These are phyloP conservation scores for Ormosia semicastrata DNA, from an alignment of 306 rosid species.

Conservation along the genomic window DNA sequence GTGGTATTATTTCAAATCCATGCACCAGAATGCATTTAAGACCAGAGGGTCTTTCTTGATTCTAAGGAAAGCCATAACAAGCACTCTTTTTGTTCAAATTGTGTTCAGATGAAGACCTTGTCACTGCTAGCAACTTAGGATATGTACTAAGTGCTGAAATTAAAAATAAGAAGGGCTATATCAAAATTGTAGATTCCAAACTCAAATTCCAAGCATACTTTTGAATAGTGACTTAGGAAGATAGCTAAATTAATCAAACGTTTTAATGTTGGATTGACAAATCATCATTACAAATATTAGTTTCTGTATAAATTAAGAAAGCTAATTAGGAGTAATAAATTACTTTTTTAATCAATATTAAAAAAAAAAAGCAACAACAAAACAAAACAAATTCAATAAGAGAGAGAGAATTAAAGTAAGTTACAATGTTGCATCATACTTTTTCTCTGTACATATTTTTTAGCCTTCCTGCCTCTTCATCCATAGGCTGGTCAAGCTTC, in stretches of 20 bases:
- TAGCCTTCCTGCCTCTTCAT: conserved; percentile 90
- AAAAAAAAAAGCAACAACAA: not conserved
- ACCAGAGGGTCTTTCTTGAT: not conserved
- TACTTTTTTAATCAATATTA: not conserved
- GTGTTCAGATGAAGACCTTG: conserved; percentile 18
- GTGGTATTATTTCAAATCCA: not conserved
- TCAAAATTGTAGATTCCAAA: conserved; percentile 5
- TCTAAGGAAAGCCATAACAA: not conserved
- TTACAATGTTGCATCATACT: conserved; percentile 37
- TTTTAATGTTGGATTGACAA: not conserved
- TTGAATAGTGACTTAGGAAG: not conserved
- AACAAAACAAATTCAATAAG: not conserved
- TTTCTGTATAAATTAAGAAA: conserved; percentile 4
- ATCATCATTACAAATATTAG: not conserved
- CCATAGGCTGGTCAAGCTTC: conserved; percentile 94
- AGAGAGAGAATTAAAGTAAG: not conserved
- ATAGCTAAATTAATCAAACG: conserved; percentile 12
- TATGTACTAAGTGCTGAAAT: not conserved
- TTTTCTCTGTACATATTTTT: conserved; percentile 90
- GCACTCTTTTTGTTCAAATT: not conserved
- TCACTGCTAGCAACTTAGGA: not conserved
- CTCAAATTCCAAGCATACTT: not conserved
- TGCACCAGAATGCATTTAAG: not conserved
- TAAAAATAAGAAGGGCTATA: not conserved
- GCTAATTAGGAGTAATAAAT: not conserved